Percentiles rank a stretch among this genome's conserved stretches.
Evolutionary conservation across 805 yeast genomes (phyloP).

Genomic region (Maudiozyma barnettii): DNA sequence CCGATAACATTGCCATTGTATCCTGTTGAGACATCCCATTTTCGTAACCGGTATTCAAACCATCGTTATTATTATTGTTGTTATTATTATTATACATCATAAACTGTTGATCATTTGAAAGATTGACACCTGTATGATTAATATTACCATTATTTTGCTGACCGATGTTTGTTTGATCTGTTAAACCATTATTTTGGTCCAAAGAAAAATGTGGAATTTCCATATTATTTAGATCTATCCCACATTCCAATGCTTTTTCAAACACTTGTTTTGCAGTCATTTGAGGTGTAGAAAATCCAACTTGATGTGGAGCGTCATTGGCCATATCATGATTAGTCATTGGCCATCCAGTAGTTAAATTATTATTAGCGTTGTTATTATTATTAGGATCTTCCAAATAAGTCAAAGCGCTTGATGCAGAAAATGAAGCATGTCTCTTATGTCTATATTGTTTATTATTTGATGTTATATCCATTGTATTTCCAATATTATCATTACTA

Average conservation of each 20-base stretch:
- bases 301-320: constrained; percentile 46
- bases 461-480: background rate
- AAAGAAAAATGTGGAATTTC: constrained; percentile 19
- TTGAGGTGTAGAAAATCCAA: constrained; percentile 79
- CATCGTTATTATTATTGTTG: background rate
- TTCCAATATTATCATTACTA: background rate
- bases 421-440: constrained; percentile 36
- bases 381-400: constrained; percentile 18
- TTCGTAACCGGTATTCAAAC: background rate
- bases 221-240: constrained; percentile 19
- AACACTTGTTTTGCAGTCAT: constrained; percentile 39
- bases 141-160: background rate
- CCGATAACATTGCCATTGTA: constrained; percentile 28
- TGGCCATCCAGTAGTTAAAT: background rate
- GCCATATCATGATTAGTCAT: constrained; percentile 6
- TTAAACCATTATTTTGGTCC: constrained; percentile 2
- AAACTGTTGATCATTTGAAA: background rate
- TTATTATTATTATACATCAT: background rate
- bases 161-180: background rate
- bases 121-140: background rate
- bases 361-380: background rate
- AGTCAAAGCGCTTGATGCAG: constrained; percentile 34
- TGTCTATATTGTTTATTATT: constrained; percentile 12
- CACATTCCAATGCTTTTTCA: constrained; percentile 25
- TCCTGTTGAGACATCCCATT: background rate